Evolutionary conservation across 202 grass and related monocot genomes (phyloP), one percentile per base, ranked within the genome.

Genomic region (Bolboschoenoplectus hybrid): DNA sequence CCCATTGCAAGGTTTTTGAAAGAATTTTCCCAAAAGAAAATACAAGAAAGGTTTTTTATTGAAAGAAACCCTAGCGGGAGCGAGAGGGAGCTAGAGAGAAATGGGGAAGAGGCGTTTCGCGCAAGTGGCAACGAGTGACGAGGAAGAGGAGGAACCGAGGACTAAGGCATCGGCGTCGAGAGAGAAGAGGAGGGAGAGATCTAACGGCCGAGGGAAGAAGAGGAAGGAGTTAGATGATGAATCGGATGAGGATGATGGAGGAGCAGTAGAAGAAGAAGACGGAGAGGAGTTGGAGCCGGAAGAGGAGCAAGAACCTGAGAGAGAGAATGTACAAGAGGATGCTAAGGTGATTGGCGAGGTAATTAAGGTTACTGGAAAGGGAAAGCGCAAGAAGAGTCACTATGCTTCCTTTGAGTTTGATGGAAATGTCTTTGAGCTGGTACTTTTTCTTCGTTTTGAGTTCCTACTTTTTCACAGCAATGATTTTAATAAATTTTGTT

Each of bases 361-460:
- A 0, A 66, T 96, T 39, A 98, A 85, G 91, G 85, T 96, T 82
- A 92, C 86, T 46, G 93, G 96, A 36, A 98, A 94, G 86, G 96
- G 96, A 46, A 91, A 85, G 85, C 89, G 89, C 62, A 94, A 88
- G 82, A 93, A 89, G 87, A 88, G 68, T 74, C 90, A 96, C 53
- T 98, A 91, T 57, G 2, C 82, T 57, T 98, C 93, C 47, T 98
- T 98, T 64, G 96, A 96, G 85, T 98, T 92, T 82, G 96, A 98
- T 69, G 91, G 93, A 9, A 98, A 98, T 87, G 87, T 86, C 4
- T 98, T 94, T 34, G 91, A 95, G 74, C 90, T 96, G 9, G 95
- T 98, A 91, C 45, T 9, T 57, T 49, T 49, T 63, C 67, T 62
- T 63, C 45, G 20, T 11, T 56, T n/a, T 19, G 56, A 60, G 17